Evolutionary conservation across 2,329 filamentous ascomycete genomes (phyloP).

Genomic region (Calonectria leucothoes): DNA sequence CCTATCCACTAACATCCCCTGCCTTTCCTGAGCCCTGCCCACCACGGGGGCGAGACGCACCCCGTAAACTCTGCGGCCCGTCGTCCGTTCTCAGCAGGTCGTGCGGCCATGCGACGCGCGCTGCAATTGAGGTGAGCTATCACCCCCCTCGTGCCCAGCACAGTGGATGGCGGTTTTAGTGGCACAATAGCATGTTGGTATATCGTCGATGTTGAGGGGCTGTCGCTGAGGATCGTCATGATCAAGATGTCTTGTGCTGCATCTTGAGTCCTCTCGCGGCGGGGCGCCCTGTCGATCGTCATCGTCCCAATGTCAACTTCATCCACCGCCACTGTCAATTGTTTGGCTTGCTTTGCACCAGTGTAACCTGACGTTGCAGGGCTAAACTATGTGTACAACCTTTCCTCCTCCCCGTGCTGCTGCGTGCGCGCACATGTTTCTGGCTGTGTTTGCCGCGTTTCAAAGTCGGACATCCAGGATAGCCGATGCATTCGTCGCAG

Average conservation of each 20-base stretch:
- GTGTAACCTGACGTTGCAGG: constrained; percentile 1
- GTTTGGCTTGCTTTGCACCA: constrained; percentile 7
- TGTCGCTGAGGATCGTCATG: background rate
- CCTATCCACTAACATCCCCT: constrained; percentile 11
- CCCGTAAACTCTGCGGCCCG: constrained; percentile 4
- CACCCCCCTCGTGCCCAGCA: background rate
- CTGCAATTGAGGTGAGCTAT: background rate
- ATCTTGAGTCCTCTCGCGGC: background rate
- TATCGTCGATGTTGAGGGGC: background rate
- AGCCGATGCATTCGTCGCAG: background rate
- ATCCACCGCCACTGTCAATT: constrained; percentile 10
- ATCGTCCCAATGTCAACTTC: constrained; percentile 27
- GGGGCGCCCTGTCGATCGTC: constrained; percentile 28
- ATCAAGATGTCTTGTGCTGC: background rate
- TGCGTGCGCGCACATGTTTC: background rate
- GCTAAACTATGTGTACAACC: background rate
- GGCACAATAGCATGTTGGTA: background rate
- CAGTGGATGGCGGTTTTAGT: background rate
- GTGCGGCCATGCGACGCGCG: constrained; percentile 1
- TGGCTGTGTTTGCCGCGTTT: background rate
- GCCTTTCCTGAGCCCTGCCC: background rate
- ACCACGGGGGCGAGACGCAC: constrained; percentile 6
- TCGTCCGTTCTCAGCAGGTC: constrained; percentile 27
- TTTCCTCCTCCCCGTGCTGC: background rate
- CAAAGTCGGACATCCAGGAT: background rate